Evolutionary conservation across 345 rosid genomes (phyloP), one percentile per base, ranked within the genome.

Genomic region (Eucalyptus cloeziana): DNA sequence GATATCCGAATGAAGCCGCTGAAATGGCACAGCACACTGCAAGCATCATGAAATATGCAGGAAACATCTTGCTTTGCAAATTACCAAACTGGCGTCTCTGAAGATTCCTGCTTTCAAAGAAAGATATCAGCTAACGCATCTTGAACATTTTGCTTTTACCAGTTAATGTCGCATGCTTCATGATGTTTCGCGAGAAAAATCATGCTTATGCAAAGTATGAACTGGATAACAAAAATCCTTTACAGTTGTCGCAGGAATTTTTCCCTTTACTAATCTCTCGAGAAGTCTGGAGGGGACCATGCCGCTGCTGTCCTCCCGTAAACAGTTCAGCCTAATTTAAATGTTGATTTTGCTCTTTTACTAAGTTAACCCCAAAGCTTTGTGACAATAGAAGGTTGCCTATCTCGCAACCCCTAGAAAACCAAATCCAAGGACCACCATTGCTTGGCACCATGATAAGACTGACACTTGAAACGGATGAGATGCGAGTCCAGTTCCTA

Each of bases 21-120:
- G 96, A 93, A 62, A 94, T 90, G 5, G 99, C 97, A 89, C 97
- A 95, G 85, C 99, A 98, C 45, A 93, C 91, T 22, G 97, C 97
- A 47, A 98, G 97, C 89, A 95, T 44, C 16, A 94, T 91, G 91
- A 98, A 98, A 91, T 98, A 98, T 5, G 98, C 99, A 30, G 99
- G 99, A 91, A 98, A 97, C 99, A 98, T 94, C 94, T 96, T 98
- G 97, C 99, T 94, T 79, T 98, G 99, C 31, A 98, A 90, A 89
- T 96, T 94, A 62, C 99, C 99, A 64, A 96, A 96, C 91, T 95
- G 97, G 94, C 97, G 99, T 93, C 99, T 95, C 21, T 99, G 99
- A 31, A 98, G 93, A 90, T 98, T 93, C 94, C 98, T 96, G 89
- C 69, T 22, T 85, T 17, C 69, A 50, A 37, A 49, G 85, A 64